Evolutionary conservation across 1,139 yeast genomes (phyloP).

Genomic region (Debaryomyces nepalensis): DNA sequence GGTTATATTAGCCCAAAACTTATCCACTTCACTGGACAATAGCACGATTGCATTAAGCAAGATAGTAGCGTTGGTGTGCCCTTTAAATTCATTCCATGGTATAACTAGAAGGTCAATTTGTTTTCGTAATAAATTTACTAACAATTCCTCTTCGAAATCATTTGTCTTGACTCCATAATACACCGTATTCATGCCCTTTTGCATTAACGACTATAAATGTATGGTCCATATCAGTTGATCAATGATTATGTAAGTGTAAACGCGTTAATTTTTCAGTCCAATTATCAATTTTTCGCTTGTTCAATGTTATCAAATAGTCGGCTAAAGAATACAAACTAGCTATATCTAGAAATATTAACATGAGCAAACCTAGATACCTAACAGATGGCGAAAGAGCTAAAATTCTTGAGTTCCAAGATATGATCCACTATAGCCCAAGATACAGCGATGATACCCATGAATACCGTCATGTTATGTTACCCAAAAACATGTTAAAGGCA

Average conservation of each 20-base stretch:
- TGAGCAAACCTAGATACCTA: slow-evolving; percentile 65
- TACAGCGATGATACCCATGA: slow-evolving; percentile 91
- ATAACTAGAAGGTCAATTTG: background rate
- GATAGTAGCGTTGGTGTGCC: slow-evolving; percentile 3
- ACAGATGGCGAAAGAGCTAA: slow-evolving; percentile 85
- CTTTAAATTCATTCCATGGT: slow-evolving; percentile 3
- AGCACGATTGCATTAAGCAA: slow-evolving; percentile 6
- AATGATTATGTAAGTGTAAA: slow-evolving; percentile 9
- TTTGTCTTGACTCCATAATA: slow-evolving; percentile 8
- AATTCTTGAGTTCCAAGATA: slow-evolving; percentile 88
- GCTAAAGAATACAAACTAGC: slow-evolving; percentile 1
- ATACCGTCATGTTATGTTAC: slow-evolving; percentile 91
- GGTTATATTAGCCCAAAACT: slow-evolving; percentile 4
- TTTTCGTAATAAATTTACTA: slow-evolving; percentile 1
- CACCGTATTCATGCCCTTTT: slow-evolving; percentile 2
- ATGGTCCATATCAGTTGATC: background rate
- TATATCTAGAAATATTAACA: slow-evolving; percentile 16
- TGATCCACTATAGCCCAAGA: slow-evolving; percentile 92
- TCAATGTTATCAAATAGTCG: slow-evolving; percentile 1
- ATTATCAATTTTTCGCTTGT: slow-evolving; percentile 5
- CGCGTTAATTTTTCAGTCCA: slow-evolving; percentile 8
- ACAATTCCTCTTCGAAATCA: background rate
- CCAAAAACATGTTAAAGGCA: slow-evolving; percentile 92
- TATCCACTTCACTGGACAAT: slow-evolving; percentile 2
- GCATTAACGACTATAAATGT: background rate